phyloP scores from a whole-genome alignment of 495 filamentous ascomycete species.

The Beverwykella pulmonaria region DNA sequence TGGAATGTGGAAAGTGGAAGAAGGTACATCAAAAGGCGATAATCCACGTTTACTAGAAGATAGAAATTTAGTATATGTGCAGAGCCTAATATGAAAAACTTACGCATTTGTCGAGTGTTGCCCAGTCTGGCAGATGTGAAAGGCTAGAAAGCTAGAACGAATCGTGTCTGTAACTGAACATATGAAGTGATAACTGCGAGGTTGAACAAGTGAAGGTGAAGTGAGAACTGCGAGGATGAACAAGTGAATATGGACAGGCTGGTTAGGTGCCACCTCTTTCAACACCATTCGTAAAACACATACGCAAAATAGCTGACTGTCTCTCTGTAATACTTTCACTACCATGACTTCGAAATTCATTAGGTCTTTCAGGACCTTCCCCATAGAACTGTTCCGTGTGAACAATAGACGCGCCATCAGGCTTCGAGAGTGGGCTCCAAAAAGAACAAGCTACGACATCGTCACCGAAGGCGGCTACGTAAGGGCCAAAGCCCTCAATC shows the following conservation, averaged over 20 bases:
- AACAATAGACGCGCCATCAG: neutral
- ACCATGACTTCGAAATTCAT: conserved; percentile 1
- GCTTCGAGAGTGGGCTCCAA: neutral
- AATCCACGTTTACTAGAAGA: conserved; percentile 1
- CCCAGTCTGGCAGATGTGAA: neutral
- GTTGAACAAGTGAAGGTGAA: too few species aligned
- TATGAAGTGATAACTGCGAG: too few species aligned
- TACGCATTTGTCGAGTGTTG: neutral
- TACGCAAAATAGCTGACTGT: conserved; percentile 3
- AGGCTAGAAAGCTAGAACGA: neutral
- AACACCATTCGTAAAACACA: too few species aligned
- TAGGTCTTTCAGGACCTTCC: neutral
- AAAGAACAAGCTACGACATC: neutral
- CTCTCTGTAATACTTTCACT: neutral
- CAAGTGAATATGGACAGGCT: too few species aligned
- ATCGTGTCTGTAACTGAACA: neutral
- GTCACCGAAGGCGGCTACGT: neutral
- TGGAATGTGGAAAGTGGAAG: neutral
- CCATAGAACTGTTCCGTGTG: conserved; percentile 1
- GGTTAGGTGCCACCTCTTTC: too few species aligned
- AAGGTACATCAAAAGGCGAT: neutral
- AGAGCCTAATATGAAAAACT: neutral
- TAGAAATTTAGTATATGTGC: neutral
- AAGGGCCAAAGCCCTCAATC: neutral
- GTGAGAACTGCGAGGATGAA: too few species aligned